These are phyloP conservation scores for Sporobolomyces pararoseus DNA, from an alignment of 768 basidiomycete species.

Conservation along the genomic window DNA sequence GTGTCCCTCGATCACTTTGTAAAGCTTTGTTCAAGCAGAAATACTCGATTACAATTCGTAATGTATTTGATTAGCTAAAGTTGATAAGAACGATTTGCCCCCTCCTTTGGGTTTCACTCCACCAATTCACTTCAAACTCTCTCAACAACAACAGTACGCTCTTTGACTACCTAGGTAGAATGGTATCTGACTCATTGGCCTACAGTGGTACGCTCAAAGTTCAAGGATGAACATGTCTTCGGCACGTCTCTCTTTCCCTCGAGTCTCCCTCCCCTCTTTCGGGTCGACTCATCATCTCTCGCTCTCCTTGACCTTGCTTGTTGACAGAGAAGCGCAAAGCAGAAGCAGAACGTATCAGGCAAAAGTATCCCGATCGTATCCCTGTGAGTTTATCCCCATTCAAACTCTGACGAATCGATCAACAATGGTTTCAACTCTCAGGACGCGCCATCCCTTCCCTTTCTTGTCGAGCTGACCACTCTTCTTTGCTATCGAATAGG, in stretches of 20 bases:
- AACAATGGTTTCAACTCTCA: background rate
- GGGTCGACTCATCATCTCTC: background rate
- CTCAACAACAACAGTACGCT: background rate
- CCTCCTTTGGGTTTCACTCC: background rate
- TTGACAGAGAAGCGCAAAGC: slow-evolving; percentile 93
- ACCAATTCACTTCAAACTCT: background rate
- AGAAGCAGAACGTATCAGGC: slow-evolving; percentile 94
- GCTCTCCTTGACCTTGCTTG: background rate
- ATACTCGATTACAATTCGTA: background rate
- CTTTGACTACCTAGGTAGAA: background rate
- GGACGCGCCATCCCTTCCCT: slow-evolving; percentile 1
- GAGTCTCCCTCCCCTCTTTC: slow-evolving; percentile 22
- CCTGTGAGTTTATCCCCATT: slow-evolving; percentile 62
- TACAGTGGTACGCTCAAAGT: slow-evolving; percentile 60
- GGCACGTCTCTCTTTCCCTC: slow-evolving; percentile 58
- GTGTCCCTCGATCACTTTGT: too few species aligned
- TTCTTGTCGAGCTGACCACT: background rate
- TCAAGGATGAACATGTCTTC: slow-evolving; percentile 99
- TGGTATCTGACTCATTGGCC: background rate
- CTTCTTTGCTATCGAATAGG: slow-evolving; percentile 55
- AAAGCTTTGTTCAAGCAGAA: too few species aligned
- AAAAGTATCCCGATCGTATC: slow-evolving; percentile 98
- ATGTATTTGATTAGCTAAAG: background rate
- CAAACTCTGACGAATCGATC: slow-evolving; percentile 36
- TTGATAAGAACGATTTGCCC: background rate